Base-by-base conservation (phyloP, 345 rosid species). In the Citrus trifoliata region DNA sequence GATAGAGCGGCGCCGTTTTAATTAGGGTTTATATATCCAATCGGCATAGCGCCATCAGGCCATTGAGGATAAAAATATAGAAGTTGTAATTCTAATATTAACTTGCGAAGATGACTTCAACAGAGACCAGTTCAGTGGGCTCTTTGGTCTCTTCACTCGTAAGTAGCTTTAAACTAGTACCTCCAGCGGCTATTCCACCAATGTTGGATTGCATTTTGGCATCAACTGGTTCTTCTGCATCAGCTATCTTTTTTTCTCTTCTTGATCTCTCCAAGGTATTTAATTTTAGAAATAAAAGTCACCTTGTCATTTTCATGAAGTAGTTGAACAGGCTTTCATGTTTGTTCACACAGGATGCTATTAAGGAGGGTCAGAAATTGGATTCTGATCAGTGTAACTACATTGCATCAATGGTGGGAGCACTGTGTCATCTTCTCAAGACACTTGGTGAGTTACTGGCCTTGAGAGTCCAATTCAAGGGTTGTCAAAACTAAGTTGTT, bases 161-260 rank as follows among this genome's bases (percentile, higher is more conserved):
- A 4, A 77, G 77, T 74, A 90, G 92, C 89, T 87, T 92, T 68
- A 80, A 81, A 30, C 85, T 88, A 22, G 92, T 95, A 59, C 97
- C 95, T 68, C 84, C 83, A 75, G 63, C 88, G 4, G 97, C 96
- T 62, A 72, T 95, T 51, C 96, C 98, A n/a, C 83, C 95, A 8
- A 80, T 93, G 87, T 86, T 93, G 73, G 97, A 93, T 80, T 92
- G 97, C 90, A 83, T 95, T 80, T 78, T 91, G 70, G 90, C 88
- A 67, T 91, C 98, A 73, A 92, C 91, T n/a, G 78, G 82, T 63
- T 82, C 82, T 32, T 83, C 96, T 82, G 83, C 93, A 0, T 87
- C 87, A 22, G 32, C 88, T 7, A 90, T 95, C 37, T 92, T 88
- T 86, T 80, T 78, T 68, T 80, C 93, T 3, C 93, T 95, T 67